Percentiles rank a stretch among this genome's conserved stretches.
phyloP scores from a whole-genome alignment of 148 eudicot genomes.

The Cornus suecica region DNA sequence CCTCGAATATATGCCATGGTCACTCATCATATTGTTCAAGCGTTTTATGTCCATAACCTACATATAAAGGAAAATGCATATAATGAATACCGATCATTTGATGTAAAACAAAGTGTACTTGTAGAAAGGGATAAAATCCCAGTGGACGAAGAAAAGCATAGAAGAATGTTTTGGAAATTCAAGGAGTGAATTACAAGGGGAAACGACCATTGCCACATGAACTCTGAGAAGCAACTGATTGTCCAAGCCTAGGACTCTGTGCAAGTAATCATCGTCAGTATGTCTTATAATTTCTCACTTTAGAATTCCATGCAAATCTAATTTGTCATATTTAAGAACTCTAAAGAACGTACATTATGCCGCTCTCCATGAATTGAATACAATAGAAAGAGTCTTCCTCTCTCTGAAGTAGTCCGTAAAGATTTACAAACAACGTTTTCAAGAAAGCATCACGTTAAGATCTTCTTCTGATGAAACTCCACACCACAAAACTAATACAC shows the following conservation, averaged over 20 bases:
- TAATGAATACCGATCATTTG: background rate
- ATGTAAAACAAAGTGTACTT: background rate
- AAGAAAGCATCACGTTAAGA: too few species aligned
- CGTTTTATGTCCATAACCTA: constrained; percentile 92
- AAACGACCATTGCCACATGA: too few species aligned
- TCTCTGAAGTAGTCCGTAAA: too few species aligned
- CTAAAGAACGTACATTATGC: too few species aligned
- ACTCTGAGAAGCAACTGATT: background rate
- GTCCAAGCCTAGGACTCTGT: background rate
- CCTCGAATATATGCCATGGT: constrained; percentile 94
- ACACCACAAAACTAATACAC: too few species aligned
- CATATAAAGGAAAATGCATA: constrained; percentile 10
- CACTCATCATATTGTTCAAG: constrained; percentile 99
- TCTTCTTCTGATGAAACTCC: too few species aligned
- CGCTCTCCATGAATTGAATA: too few species aligned
- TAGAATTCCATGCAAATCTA: too few species aligned
- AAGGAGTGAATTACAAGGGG: background rate
- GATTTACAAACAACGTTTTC: too few species aligned
- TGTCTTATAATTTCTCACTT: background rate
- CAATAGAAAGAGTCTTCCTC: too few species aligned
- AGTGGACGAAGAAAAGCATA: background rate
- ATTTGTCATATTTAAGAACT: too few species aligned
- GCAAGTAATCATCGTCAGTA: background rate
- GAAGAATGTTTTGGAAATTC: background rate
- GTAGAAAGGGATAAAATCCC: background rate